Percentiles rank a stretch among this genome's conserved stretches.
These are phyloP conservation scores for Fraxinus baroniana DNA, from an alignment of 305 asterid genomes.

Conservation along the genomic window DNA sequence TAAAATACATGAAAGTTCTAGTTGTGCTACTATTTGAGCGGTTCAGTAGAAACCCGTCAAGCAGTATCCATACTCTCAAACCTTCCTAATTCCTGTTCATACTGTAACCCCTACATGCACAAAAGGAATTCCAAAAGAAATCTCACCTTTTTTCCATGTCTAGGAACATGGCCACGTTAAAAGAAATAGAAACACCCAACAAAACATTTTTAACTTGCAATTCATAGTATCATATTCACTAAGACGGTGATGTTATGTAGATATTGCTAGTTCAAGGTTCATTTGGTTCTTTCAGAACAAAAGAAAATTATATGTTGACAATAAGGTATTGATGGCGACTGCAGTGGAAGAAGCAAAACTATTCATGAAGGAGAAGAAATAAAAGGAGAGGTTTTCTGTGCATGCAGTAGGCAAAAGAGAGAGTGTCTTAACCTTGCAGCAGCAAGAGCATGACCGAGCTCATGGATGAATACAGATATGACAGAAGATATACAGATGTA, in stretches of 20 bases:
- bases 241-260: neutral
- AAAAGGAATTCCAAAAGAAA: neutral
- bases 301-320: neutral
- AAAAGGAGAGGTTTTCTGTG: neutral
- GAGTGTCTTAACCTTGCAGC: conserved; percentile 78
- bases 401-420: conserved; percentile 17
- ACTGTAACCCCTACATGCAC: neutral
- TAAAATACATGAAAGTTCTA: neutral
- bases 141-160: conserved; percentile 1
- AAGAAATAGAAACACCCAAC: neutral
- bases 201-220: neutral
- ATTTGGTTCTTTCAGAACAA: neutral
- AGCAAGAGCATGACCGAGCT: conserved; percentile 87
- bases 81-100: conserved; percentile 4
- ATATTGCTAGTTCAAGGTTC: neutral
- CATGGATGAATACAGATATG: conserved; percentile 64
- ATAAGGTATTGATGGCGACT: neutral
- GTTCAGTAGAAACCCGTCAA: conserved; percentile 1
- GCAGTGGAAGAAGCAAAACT: neutral
- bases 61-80: neutral
- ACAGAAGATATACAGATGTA: conserved; percentile 66
- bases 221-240: neutral
- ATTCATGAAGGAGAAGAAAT: conserved; percentile 6
- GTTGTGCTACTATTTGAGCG: conserved; percentile 9
- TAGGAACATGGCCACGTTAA: neutral